Evolutionary conservation across 805 yeast species (phyloP), one percentile per base, ranked within the genome.

Genomic region (Metschnikowia drakensbergensis): DNA sequence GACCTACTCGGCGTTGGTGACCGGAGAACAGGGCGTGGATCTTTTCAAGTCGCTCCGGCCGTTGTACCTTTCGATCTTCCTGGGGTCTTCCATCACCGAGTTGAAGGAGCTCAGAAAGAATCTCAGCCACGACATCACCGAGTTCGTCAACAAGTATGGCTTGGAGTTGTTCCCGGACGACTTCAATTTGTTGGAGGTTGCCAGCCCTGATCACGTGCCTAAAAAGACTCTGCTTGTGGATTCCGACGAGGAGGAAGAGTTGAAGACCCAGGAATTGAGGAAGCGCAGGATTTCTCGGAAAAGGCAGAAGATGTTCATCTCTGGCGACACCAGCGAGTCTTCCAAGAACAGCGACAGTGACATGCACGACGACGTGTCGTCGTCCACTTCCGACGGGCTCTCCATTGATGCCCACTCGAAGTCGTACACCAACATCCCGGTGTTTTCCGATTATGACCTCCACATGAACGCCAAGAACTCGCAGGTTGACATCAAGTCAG

Each of bases 1-100:
- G 11, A 88, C 97, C 0, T 92, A 88, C 60, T 83, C 96, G n/a
- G 96, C 99, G 0, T 75, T 94, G 56, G 75, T 88, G 27, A 82
- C 89, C 49, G 98, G 99, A 46, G 99, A 94, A 62, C 86, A 83
- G 51, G 99, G 99, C 32, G 77, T 88, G 82, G 98, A 92, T 63
- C 76, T 87, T 42, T 78, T 86, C 64, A 89, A 89, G 62, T 84
- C 95, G 3, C 69, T 92, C 48, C 78, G 90, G 55, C 97, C 98
- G 1, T 69, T 92, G 37, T 86, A 85, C 67, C 64, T 85, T 27
- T 80, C 87, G 3, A 64, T 86, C 17, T 78, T 77, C 8, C 74
- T 81, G 25, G 84, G 86, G 36, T 68, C 77, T 17, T 78, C 83
- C 1, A 70, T 85, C 43, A 63, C 65, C 37, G 78, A 82, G 49